Evolutionary conservation across 2,329 filamentous ascomycete genomes (phyloP), one percentile per base, ranked within the genome.

Genomic region (Botrytis byssoidea): DNA sequence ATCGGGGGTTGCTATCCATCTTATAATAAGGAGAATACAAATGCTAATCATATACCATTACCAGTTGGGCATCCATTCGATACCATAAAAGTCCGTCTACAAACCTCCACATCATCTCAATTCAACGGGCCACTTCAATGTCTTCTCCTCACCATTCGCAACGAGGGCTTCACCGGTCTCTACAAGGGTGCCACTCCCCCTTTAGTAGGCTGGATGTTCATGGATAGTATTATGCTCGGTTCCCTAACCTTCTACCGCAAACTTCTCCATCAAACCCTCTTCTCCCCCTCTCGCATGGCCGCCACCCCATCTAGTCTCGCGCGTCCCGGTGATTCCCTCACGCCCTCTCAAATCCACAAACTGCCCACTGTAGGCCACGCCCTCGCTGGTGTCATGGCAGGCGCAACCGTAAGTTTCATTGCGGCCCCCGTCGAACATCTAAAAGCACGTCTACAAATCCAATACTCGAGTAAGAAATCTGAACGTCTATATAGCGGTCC

Each of bases 151-250:
- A 99, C 96, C 16, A 77, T 98, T 42, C 89, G 92, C 74, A 92
- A 94, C 81, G 96, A 99, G 83, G 95, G 95, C 66, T 84, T 97
- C 65, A 84, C 87, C 69, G 96, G 94, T 4, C 86, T 99, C 60
- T 99, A 98, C 87, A 99, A 98, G 85, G 95, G 95, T 79, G 94
- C 94, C 18, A 93, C 93, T 42, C 95, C 95, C 73, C 96, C 96
- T 70, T 86, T 98, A 67, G 90, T 98, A 70, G 96, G 96, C 79
- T 98, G 96, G 96, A 97, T 98, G 92, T 93, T 97, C 80, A 98
- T 98, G 95, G 96, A 99, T 85, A 88, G 85, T 60, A 82, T 91
- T 74, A 97, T 98, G 95, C 88, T 98, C 48, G 96, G 96, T 60
- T 97, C 93, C 29, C 86, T 99, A 77, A 97, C 93, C 37, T 88